A percentile compares a stretch with the other conserved stretches of the same genome.
phyloP scores from a whole-genome alignment of 208 protist genomes.

The Wallacemonas sp. region DNA sequence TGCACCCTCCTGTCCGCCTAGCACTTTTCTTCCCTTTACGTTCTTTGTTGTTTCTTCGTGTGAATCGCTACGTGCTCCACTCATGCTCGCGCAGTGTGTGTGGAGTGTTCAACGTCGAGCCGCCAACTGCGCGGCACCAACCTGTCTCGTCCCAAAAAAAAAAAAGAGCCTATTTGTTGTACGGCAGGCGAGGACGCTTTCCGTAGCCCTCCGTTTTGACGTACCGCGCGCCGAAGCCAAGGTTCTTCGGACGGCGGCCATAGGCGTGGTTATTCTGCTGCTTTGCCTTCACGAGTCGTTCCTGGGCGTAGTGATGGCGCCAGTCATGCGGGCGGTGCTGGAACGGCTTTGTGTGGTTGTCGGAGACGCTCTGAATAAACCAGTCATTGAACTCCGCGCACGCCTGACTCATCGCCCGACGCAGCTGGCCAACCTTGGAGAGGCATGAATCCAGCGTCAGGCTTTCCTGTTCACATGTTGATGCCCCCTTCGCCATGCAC shows the following conservation, averaged over 20 bases:
- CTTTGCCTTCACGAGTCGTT: constrained; percentile 75
- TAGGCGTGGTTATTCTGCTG: constrained; percentile 78
- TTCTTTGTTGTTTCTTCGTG: neutral
- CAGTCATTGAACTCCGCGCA: constrained; percentile 86
- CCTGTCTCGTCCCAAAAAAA: neutral
- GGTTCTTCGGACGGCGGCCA: constrained; percentile 71
- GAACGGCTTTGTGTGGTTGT: constrained; percentile 91
- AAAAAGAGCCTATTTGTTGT: constrained; percentile 73
- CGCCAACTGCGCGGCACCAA: too few relatives aligned
- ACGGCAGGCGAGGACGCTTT: constrained; percentile 78
- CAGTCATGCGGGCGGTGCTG: constrained; percentile 89
- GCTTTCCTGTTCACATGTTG: constrained; percentile 79
- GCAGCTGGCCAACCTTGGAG: constrained; percentile 72
- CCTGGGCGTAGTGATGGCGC: constrained; percentile 84
- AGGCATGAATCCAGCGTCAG: constrained; percentile 70
- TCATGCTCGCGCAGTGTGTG: neutral
- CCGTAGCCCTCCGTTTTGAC: constrained; percentile 89
- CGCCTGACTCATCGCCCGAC: constrained; percentile 63
- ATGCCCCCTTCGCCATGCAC: constrained; percentile 84
- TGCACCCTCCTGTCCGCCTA: too few relatives aligned
- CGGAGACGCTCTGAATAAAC: constrained; percentile 88
- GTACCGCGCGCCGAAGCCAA: constrained; percentile 71
- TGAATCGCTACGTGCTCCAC: too few relatives aligned
- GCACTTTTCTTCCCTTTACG: neutral
- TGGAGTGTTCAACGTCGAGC: too few relatives aligned